These are phyloP conservation scores for Alternaria novae-zelandiae DNA, from an alignment of 2,329 filamentous ascomycete species.

Conservation along the genomic window DNA sequence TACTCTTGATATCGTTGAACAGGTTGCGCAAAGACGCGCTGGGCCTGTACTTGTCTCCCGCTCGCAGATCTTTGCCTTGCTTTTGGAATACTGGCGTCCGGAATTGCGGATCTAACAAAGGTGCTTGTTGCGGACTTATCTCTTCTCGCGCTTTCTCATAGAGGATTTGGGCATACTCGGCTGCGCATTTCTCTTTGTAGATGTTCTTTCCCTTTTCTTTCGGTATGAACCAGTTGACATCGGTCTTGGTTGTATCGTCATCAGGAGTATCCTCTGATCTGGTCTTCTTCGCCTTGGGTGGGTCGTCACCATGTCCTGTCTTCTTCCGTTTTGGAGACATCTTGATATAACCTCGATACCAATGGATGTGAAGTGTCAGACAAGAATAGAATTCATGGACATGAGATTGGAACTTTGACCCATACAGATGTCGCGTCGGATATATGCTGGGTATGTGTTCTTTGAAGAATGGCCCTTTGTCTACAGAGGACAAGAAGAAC, in stretches of 20 bases:
- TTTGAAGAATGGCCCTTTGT: conserved; percentile 3
- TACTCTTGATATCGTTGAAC: conserved; percentile 10
- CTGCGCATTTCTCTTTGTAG: not conserved
- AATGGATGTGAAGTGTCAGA: not conserved
- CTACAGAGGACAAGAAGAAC: not conserved
- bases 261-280: not conserved
- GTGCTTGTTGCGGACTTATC: not conserved
- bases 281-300: not conserved
- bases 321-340: conserved; percentile 2
- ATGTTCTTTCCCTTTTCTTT: not conserved
- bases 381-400: not conserved
- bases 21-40: conserved; percentile 7
- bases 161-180: conserved; percentile 6
- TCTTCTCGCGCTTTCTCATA: not conserved
- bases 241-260: not conserved
- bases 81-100: conserved; percentile 10
- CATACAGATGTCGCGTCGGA: not conserved
- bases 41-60: not conserved
- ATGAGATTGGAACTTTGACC: no score
- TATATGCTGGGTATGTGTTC: not conserved
- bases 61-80: not conserved
- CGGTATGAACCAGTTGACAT: conserved; percentile 7
- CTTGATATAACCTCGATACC: not conserved
- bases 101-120: conserved; percentile 6
- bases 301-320: not conserved